A percentile compares a stretch with the other conserved stretches of the same genome.
phyloP scores from a whole-genome alignment of 2,329 filamentous ascomycete genomes.

The Aspergillus flavus region DNA sequence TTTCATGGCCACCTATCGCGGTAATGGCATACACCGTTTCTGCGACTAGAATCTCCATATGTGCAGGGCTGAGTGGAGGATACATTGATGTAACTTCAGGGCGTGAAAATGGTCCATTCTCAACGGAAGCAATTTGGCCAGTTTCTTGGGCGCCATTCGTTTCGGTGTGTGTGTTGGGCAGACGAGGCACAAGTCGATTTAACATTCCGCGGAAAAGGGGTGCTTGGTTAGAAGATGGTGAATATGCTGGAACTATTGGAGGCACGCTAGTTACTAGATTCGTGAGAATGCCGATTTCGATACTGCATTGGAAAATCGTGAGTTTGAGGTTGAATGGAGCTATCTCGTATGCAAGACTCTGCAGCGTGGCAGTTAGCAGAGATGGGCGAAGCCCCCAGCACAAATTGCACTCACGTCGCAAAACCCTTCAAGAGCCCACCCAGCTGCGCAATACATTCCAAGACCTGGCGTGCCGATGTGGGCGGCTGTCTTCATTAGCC shows the following conservation, averaged over 20 bases:
- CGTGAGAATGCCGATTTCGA: constrained; percentile 85
- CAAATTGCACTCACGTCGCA: constrained; percentile 66
- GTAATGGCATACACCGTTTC: constrained; percentile 91
- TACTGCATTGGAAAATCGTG: constrained; percentile 92
- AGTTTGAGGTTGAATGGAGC: constrained; percentile 96
- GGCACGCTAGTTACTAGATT: constrained; percentile 86
- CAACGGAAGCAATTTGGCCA: constrained; percentile 27
- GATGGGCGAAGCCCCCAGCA: not conserved
- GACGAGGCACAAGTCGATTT: constrained; percentile 73
- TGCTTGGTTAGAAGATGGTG: constrained; percentile 70
- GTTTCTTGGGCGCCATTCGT: constrained; percentile 19
- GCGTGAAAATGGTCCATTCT: constrained; percentile 40
- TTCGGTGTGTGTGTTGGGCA: constrained; percentile 56
- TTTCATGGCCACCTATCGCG: constrained; percentile 92
- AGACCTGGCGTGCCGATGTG: constrained; percentile 92
- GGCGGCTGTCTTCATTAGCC: constrained; percentile 56
- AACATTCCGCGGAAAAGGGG: constrained; percentile 84
- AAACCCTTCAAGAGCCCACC: constrained; percentile 94
- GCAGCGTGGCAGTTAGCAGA: constrained; percentile 15
- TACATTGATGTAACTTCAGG: constrained; percentile 67
- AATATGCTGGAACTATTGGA: constrained; percentile 68
- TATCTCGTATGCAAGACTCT: constrained; percentile 88
- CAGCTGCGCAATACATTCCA: constrained; percentile 86
- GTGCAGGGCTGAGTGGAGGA: constrained; percentile 67
- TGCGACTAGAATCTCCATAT: constrained; percentile 73